Percentiles rank a stretch among this genome's conserved stretches.
These are phyloP conservation scores for Brachypodium distachyon DNA, from an alignment of 202 grass and related monocot genomes.

Conservation along the genomic window DNA sequence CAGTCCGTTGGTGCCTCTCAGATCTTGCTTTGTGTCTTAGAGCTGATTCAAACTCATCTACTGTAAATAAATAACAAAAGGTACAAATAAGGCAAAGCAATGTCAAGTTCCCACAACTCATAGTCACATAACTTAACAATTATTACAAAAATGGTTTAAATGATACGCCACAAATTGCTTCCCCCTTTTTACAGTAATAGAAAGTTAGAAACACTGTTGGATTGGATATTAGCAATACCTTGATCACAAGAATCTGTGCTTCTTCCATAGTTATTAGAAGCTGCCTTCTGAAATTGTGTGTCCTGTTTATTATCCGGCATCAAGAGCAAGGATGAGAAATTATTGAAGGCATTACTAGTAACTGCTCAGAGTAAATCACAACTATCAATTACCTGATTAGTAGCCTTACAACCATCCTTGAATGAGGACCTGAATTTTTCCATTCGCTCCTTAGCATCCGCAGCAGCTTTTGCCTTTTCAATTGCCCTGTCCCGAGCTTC, in stretches of 20 bases:
- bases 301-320: constrained; percentile 45
- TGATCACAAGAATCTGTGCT: constrained; percentile 33
- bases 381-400: constrained; percentile 38
- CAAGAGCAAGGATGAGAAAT: constrained; percentile 14
- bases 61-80: constrained; percentile 23
- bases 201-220: not conserved
- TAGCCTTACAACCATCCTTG: constrained; percentile 43
- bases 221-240: constrained; percentile 34
- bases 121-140: not conserved
- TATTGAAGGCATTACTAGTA: not conserved
- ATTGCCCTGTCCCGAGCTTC: constrained; percentile 85
- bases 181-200: not conserved
- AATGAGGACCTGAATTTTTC: constrained; percentile 47
- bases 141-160: not conserved
- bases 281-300: constrained; percentile 43
- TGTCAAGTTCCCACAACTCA: not conserved
- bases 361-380: not conserved
- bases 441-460: constrained; percentile 60
- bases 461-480: constrained; percentile 75
- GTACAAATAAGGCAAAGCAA: not conserved
- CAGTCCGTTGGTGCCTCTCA: constrained; percentile 80
- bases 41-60: constrained; percentile 66
- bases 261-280: constrained; percentile 34
- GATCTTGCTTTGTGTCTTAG: constrained; percentile 83
- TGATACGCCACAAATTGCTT: not conserved